Evolutionary conservation across 441 rosid species (phyloP), one percentile per base, ranked within the genome.

Genomic region (Biscutella auriculata): DNA sequence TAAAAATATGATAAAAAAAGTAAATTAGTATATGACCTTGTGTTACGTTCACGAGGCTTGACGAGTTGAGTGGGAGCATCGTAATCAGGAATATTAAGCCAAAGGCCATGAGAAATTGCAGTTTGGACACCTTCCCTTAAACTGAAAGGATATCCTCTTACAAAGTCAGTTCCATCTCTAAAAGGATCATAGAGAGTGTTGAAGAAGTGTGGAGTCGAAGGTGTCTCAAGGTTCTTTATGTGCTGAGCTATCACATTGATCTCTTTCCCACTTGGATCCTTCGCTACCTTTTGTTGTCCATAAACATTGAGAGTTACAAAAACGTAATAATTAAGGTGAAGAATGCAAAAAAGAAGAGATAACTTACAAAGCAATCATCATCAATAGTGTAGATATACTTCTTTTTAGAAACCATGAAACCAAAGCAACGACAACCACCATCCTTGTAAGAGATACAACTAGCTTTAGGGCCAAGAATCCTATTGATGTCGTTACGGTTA

Each of bases 341-440:
- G 28, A 42, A 13, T 9, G n/a, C 40, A 46, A 62, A 49, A 41
- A 12, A 49, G 42, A 39, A n/a, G n/a, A n/a, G n/a, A n/a, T n/a
- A n/a, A n/a, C 68, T 62, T 62, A 68, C 73, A 56, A 62, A 68
- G 37, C 73, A 68, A 48, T 68, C 73, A 62, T 68, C 73, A 42
- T 68, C 73, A 68, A 68, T 68, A 17, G 73, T 68, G 68, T 62
- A 68, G 60, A 68, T 68, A 57, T 66, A 66, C 41, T 66, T 66
- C 53, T 50, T 66, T 6, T 65, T 65, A 37, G 69, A 65, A 2
- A 57, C 54, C 73, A 68, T 54, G 59, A 53, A 68, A 8, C 73
- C 73, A 6, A 68, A 68, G 57, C 73, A 68, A 35, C 73, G 73
- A 57, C 73, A 68, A 7, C 68, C 73, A 57, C 73, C 73, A 42